A percentile compares a stretch with the other conserved stretches of the same genome.
phyloP scores from a whole-genome alignment of 2,329 filamentous ascomycete species.

The Aureobasidium sp. region DNA sequence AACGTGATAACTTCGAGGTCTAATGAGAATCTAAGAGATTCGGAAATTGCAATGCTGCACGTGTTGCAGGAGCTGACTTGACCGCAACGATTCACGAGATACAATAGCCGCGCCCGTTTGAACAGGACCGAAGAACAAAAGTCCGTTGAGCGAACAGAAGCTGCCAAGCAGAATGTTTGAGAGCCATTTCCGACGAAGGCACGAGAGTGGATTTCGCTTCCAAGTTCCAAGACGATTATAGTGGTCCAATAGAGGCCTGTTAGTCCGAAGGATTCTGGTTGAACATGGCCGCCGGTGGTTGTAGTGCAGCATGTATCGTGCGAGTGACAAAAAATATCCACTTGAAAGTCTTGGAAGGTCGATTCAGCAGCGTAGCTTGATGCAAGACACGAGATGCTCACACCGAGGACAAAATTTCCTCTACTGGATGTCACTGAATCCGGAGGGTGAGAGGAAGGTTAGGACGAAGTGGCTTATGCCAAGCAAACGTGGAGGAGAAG shows the following conservation, averaged over 20 bases:
- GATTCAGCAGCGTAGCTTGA: not conserved
- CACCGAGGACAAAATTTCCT: not conserved
- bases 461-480: constrained; percentile 7
- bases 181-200: not conserved
- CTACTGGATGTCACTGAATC: not conserved
- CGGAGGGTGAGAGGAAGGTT: not conserved
- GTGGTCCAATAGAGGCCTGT: not conserved
- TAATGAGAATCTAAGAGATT: not conserved
- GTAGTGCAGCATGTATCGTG: not conserved
- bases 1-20: not conserved
- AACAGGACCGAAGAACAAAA: constrained; percentile 5
- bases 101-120: not conserved
- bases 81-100: not conserved
- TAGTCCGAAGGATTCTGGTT: not conserved
- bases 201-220: not conserved
- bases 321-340: not conserved
- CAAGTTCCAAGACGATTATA: not conserved
- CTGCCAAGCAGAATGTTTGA: not conserved
- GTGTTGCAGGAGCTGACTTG: not conserved
- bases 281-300: not conserved
- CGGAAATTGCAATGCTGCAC: not conserved
- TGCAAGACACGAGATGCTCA: not conserved
- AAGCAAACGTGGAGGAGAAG: not conserved
- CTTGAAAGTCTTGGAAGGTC: not conserved
- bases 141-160: not conserved